A percentile compares a stretch with the other conserved stretches of the same genome.
phyloP scores from a whole-genome alignment of 768 basidiomycete species.

The Amanita molliuscula region DNA sequence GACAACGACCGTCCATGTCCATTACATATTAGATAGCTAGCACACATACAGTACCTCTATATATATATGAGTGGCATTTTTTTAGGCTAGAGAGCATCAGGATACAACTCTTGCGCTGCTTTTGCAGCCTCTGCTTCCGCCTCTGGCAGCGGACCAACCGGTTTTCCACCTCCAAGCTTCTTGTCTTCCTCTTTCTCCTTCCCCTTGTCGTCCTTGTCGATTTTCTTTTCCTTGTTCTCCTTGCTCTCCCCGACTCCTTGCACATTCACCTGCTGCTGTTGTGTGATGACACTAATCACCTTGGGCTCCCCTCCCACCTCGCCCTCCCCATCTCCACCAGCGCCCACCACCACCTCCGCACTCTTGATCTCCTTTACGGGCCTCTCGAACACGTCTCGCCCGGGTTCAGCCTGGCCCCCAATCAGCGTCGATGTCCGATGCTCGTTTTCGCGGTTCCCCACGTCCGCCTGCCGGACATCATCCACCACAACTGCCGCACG shows the following conservation, averaged over 20 bases:
- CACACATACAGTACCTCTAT: not conserved
- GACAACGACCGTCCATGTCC: not conserved
- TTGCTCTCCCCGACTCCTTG: not conserved
- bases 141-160: conserved; percentile 36
- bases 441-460: conserved; percentile 11
- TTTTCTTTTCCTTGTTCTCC: conserved; percentile 8
- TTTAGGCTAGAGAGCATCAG: conserved; percentile 20
- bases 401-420: conserved; percentile 57
- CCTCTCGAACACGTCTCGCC: conserved; percentile 57
- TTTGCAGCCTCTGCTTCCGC: conserved; percentile 41
- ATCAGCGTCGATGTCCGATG: conserved; percentile 25
- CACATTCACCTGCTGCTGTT: not conserved
- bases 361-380: conserved; percentile 40
- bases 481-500: conserved; percentile 45
- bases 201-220: conserved; percentile 3
- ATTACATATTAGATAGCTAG: conserved; percentile 1
- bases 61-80: not conserved
- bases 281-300: conserved; percentile 20
- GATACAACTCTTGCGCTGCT: conserved; percentile 45
- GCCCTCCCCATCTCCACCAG: conserved; percentile 2
- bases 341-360: conserved; percentile 11
- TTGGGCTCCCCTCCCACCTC: conserved; percentile 17
- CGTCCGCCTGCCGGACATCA: conserved; percentile 18
- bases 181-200: not conserved
- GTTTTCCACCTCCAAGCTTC: conserved; percentile 7